Percentiles rank a stretch among this genome's conserved stretches.
These are phyloP conservation scores for Cryptococcus maquisensis DNA, from an alignment of 1,284 basidiomycete genomes.

Conservation along the genomic window DNA sequence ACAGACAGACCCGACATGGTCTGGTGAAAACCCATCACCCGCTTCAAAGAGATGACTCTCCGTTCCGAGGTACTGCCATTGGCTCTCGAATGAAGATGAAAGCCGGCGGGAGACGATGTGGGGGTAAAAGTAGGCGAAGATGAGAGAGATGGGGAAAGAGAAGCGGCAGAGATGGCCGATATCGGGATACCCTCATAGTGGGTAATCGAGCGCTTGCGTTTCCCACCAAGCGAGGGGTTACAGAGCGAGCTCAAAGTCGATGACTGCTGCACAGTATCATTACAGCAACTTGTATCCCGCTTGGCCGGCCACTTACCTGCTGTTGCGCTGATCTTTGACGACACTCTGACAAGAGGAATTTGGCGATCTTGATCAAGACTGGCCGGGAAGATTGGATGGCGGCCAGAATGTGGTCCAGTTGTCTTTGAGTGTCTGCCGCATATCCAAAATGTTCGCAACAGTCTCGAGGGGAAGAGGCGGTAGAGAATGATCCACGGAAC, in stretches of 20 bases:
- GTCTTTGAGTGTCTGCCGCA: neutral
- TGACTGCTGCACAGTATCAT: no score
- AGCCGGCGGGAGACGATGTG: no score
- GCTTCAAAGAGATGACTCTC: neutral
- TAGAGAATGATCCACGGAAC: no score
- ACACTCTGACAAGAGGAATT: neutral
- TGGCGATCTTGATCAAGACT: neutral
- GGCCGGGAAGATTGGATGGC: neutral
- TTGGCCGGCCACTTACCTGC: neutral
- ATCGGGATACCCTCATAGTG: constrained; percentile 9
- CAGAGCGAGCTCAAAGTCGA: neutral
- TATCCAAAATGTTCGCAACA: no score
- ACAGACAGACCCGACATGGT: neutral
- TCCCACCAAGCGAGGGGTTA: neutral
- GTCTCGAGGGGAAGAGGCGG: no score
- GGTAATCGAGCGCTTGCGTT: constrained; percentile 15
- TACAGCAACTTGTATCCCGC: no score
- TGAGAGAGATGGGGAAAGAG: neutral
- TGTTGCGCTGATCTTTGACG: neutral
- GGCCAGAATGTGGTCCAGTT: neutral
- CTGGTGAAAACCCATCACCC: constrained; percentile 3
- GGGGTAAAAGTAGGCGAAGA: neutral
- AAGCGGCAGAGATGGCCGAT: constrained; percentile 1
- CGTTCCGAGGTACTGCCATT: neutral
- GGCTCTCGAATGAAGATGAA: no score